Evolutionary conservation across 2,329 filamentous ascomycete species (phyloP).

Genomic region (Colletotrichum destructivum): DNA sequence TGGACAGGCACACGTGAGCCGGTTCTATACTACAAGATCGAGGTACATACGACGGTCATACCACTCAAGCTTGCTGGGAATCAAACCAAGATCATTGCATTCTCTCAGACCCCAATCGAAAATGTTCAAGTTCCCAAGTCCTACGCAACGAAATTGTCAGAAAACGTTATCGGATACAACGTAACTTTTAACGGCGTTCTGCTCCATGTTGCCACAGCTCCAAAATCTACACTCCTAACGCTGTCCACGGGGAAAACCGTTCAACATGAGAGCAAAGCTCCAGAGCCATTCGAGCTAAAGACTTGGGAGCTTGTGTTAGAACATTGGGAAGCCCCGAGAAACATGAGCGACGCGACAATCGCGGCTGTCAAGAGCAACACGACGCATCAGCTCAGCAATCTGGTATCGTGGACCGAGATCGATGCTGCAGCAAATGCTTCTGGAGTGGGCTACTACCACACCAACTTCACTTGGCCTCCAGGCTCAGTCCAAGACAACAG

Average conservation of each 20-base stretch:
- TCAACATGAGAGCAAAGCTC: not conserved
- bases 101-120: not conserved
- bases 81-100: constrained; percentile 30
- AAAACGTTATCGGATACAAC: not conserved
- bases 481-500: not conserved
- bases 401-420: constrained; percentile 30
- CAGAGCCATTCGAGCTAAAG: constrained; percentile 7
- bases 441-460: constrained; percentile 31
- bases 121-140: not conserved
- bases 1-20: constrained; percentile 27
- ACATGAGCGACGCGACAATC: constrained; percentile 17
- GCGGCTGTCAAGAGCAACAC: constrained; percentile 31
- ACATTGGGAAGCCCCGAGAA: constrained; percentile 34
- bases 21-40: constrained; percentile 9
- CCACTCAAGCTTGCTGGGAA: constrained; percentile 26
- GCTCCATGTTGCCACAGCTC: not conserved
- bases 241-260: too few species aligned
- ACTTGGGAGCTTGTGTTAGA: constrained; percentile 25
- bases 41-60: constrained; percentile 2
- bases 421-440: constrained; percentile 19
- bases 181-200: not conserved
- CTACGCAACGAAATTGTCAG: not conserved
- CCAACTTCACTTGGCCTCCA: constrained; percentile 31
- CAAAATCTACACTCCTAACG: not conserved
- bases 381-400: constrained; percentile 4